Evolutionary conservation across 345 rosid species (phyloP), one percentile per base, ranked within the genome.

Genomic region (Eucalyptus regnans): DNA sequence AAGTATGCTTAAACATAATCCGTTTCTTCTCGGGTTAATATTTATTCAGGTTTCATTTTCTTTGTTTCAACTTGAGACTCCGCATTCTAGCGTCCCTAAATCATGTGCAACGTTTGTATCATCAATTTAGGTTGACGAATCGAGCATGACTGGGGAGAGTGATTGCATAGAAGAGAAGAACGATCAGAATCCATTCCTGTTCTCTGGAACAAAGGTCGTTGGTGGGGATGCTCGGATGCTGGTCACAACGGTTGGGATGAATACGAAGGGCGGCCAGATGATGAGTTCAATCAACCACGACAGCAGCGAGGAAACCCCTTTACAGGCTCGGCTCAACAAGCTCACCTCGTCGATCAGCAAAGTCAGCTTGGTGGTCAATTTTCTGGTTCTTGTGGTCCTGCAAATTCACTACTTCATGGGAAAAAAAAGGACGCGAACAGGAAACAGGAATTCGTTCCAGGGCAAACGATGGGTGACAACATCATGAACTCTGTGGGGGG

Each of bases 251-350:
- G 97, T 96, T 6, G 99, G 98, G 1, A 94, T 91, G 96, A 95
- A 93, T 90, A 95, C 98, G 1, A 91, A 91, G 9, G 95, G 96
- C 96, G 99, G 97, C 37, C 90, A 95, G 89, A 93, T 94, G 96
- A 95, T 95, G 97, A 93, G 97, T 90, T 93, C 94, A 6, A 93
- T 95, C 68, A 92, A 91, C 11, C 88, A 89, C 0, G 95, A 93
- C 88, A 90, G 90, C 0, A 81, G 88, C 29, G 97, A 97, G 66
- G 92, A 92, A 60, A 95, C 99, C 20, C 98, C 98, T 5, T 88
- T 97, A 87, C 98, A 97, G 80, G 56, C 91, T 54, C 93, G 97
- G 23, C 95, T 96, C 20, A 92, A 95, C 79, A 94, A 92, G 92
- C 94, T 96, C 68, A 93, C 98, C 41, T 94, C 98, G 9, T 91